These are phyloP conservation scores for Yarrowia galli DNA, from an alignment of 1,139 yeast species.

Conservation along the genomic window DNA sequence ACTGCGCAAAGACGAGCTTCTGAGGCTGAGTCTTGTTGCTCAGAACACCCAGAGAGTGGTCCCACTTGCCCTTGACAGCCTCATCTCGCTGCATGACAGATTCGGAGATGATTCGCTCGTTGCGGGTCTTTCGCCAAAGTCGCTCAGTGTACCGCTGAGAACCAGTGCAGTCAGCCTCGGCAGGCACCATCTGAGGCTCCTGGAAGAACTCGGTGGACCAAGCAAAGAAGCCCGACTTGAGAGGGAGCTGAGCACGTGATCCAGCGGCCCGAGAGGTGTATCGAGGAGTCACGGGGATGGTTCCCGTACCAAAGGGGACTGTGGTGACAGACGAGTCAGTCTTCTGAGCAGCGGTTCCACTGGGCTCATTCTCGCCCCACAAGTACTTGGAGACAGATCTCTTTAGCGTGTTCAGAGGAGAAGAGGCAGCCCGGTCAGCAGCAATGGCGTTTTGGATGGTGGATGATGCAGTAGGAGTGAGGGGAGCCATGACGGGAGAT, in stretches of 20 bases:
- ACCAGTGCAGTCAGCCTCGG: conserved; percentile 92
- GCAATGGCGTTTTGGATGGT: conserved; percentile 33
- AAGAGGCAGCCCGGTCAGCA: conserved; percentile 38
- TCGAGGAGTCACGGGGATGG: conserved; percentile 48
- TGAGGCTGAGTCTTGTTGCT: conserved; percentile 84
- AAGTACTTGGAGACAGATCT: conserved; percentile 31
- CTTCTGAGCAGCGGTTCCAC: conserved; percentile 34
- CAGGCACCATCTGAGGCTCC: conserved; percentile 91
- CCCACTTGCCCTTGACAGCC: conserved; percentile 89
- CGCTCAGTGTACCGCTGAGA: conserved; percentile 83
- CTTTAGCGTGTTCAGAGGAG: conserved; percentile 17
- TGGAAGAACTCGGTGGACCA: conserved; percentile 93
- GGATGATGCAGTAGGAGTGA: conserved; percentile 30
- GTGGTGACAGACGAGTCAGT: conserved; percentile 45
- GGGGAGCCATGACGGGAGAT: conserved; percentile 22
- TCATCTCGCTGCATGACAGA: conserved; percentile 90
- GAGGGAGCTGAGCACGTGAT: conserved; percentile 54
- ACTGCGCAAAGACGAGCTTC: conserved; percentile 81
- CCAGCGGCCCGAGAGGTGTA: conserved; percentile 43
- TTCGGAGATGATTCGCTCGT: conserved; percentile 82
- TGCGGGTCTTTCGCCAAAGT: conserved; percentile 88
- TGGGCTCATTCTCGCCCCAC: conserved; percentile 24
- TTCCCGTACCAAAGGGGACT: conserved; percentile 48
- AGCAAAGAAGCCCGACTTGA: conserved; percentile 79
- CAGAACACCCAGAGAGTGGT: conserved; percentile 63